Evolutionary conservation across 139 green algal genomes (phyloP).

Genomic region (Diplosphaera chodatii): DNA sequence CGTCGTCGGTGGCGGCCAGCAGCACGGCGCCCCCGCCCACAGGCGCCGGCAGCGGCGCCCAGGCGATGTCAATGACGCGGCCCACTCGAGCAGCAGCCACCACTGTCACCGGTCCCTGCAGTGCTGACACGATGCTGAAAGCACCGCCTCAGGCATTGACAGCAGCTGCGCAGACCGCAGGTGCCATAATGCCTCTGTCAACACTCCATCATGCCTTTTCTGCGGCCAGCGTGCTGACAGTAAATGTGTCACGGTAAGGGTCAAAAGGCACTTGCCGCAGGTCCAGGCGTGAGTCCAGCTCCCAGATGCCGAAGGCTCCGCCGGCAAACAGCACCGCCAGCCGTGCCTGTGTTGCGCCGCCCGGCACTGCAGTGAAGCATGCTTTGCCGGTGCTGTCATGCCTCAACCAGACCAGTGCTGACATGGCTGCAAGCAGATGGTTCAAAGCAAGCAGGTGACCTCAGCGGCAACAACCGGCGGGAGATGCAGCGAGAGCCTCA

Average conservation of each 20-base stretch:
- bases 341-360: slow-evolving; percentile 9
- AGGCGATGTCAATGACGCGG: slow-evolving; percentile 42
- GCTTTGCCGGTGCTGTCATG: no score
- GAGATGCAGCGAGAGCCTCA: no score
- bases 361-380: no score
- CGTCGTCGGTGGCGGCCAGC: slow-evolving; percentile 37
- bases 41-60: slow-evolving; percentile 43
- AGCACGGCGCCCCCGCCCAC: slow-evolving; percentile 34
- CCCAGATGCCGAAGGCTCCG: slow-evolving; percentile 54
- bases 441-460: no score
- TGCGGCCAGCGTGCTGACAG: no score
- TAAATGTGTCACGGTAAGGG: no score
- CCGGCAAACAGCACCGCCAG: slow-evolving; percentile 49
- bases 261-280: background rate
- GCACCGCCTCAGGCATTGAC: background rate
- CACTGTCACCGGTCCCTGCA: slow-evolving; percentile 19
- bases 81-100: slow-evolving; percentile 22
- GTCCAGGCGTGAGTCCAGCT: slow-evolving; percentile 42
- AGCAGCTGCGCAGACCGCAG: no score
- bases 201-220: no score
- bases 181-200: no score
- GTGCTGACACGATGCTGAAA: background rate
- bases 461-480: no score
- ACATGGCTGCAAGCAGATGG: no score
- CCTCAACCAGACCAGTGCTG: no score